A percentile compares a stretch with the other conserved stretches of the same genome.
phyloP scores from a whole-genome alignment of 768 basidiomycete species.

The Rhodocollybia butyracea region DNA sequence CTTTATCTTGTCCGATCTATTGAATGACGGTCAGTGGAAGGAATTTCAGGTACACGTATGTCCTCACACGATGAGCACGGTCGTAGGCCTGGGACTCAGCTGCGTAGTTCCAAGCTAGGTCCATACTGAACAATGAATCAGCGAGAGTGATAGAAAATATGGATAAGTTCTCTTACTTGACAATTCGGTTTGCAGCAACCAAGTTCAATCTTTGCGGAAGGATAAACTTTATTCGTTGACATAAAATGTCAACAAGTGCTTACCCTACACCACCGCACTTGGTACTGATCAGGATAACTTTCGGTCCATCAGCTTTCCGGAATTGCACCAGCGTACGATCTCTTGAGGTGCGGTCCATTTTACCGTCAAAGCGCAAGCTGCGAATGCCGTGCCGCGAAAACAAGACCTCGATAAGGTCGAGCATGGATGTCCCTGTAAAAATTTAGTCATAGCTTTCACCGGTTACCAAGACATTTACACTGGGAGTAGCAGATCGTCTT shows the following conservation, averaged over 20 bases:
- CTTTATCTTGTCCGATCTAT: conserved; percentile 70
- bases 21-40: no score
- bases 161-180: conserved; percentile 43
- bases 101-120: conserved; percentile 73
- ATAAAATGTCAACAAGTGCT: conserved; percentile 3
- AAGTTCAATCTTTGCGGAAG: conserved; percentile 45
- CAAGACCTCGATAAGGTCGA: conserved; percentile 60
- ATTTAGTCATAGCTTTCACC: neutral
- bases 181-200: conserved; percentile 63
- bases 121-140: conserved; percentile 42
- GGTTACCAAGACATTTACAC: conserved; percentile 38
- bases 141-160: neutral
- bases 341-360: conserved; percentile 53
- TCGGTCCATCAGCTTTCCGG: conserved; percentile 53
- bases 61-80: conserved; percentile 66
- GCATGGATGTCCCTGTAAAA: conserved; percentile 64
- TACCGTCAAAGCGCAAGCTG: conserved; percentile 64
- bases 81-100: conserved; percentile 66
- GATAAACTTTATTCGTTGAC: neutral
- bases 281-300: conserved; percentile 64
- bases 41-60: no score
- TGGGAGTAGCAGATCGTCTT: conserved; percentile 73
- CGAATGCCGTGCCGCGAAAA: conserved; percentile 58
- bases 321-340: conserved; percentile 50
- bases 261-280: conserved; percentile 69